A percentile compares a stretch with the other conserved stretches of the same genome.
Evolutionary conservation across 2,329 filamentous ascomycete species (phyloP).

Genomic region (Alternaria arborescens): DNA sequence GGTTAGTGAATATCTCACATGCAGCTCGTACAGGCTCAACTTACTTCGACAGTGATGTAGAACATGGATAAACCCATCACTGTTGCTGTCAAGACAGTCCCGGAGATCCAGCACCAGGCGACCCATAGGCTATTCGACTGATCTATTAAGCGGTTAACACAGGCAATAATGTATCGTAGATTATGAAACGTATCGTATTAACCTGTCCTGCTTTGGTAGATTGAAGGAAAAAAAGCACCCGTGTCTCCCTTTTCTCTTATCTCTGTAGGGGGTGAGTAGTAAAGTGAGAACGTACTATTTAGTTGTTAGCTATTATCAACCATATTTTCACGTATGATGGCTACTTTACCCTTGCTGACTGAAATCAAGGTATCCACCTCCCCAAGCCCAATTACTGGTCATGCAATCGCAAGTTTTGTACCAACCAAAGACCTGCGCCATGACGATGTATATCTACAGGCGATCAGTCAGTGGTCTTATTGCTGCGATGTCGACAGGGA

Average conservation of each 20-base stretch:
- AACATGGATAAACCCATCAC: slow-evolving; percentile 46
- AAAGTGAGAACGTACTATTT: too few relatives aligned
- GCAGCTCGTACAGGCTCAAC: background rate
- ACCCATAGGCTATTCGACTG: slow-evolving; percentile 43
- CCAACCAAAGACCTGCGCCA: slow-evolving; percentile 54
- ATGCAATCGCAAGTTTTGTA: slow-evolving; percentile 56
- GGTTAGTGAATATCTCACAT: background rate
- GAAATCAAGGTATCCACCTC: slow-evolving; percentile 56
- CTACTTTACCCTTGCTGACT: slow-evolving; percentile 17
- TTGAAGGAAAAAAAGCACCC: too few relatives aligned
- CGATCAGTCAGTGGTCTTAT: too few relatives aligned
- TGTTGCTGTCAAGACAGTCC: slow-evolving; percentile 39
- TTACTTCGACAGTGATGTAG: slow-evolving; percentile 47
- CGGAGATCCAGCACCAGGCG: slow-evolving; percentile 42
- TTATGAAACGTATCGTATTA: too few relatives aligned
- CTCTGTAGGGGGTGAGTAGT: too few relatives aligned
- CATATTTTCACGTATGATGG: too few relatives aligned
- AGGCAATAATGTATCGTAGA: too few relatives aligned
- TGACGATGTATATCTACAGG: slow-evolving; percentile 26
- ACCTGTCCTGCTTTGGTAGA: too few relatives aligned
- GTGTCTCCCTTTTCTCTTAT: too few relatives aligned
- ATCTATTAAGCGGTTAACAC: slow-evolving; percentile 10
- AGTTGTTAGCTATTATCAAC: too few relatives aligned
- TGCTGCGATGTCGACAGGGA: background rate
- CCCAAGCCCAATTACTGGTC: slow-evolving; percentile 48